phyloP scores from a whole-genome alignment of 208 protist species.

The Crithidia thermophila region DNA sequence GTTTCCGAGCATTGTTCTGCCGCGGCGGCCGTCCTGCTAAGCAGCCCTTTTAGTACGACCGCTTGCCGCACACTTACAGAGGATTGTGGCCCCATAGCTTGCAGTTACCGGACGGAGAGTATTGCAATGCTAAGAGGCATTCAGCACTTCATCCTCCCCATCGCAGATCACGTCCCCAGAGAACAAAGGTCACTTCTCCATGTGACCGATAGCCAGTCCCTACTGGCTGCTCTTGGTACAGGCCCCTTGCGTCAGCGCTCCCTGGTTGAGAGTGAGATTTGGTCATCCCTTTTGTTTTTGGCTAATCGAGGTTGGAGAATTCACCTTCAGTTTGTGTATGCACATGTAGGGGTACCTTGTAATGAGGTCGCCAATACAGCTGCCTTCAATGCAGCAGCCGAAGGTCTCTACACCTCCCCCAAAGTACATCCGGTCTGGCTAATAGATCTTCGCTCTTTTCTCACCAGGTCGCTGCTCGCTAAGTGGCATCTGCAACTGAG shows the following conservation, averaged over 20 bases:
- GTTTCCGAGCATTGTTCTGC: neutral
- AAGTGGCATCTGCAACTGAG: neutral
- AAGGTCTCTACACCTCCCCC: neutral
- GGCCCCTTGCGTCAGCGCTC: neutral
- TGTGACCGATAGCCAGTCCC: neutral
- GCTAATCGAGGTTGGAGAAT: neutral
- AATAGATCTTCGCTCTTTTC: neutral
- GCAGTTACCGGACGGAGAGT: too few relatives aligned
- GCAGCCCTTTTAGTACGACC: neutral
- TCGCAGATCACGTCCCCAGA: neutral
- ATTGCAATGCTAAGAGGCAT: neutral
- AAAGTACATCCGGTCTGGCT: neutral
- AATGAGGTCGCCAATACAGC: neutral
- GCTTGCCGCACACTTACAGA: neutral
- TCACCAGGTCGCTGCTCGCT: neutral
- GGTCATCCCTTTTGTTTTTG: neutral
- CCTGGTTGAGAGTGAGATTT: neutral
- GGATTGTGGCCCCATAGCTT: neutral
- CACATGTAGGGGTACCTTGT: neutral
- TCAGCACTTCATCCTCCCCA: neutral
- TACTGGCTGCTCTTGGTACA: neutral
- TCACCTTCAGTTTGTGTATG: neutral
- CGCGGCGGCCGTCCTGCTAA: neutral
- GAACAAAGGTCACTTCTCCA: neutral
- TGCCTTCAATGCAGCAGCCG: neutral